phyloP scores from a whole-genome alignment of 257 asterid species.

The Penstemon barbatus region DNA sequence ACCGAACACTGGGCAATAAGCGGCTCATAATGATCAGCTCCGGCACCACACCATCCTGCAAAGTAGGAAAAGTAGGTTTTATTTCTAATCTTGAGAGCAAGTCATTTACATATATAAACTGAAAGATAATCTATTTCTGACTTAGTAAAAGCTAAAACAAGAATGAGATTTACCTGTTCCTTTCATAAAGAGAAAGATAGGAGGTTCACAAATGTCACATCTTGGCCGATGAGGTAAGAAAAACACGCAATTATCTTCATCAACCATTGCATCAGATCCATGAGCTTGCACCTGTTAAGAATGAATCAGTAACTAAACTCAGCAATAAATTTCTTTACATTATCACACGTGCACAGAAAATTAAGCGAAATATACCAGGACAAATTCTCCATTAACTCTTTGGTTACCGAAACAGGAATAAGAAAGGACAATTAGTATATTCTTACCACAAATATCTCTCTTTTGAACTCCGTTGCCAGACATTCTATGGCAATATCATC shows the following conservation, averaged over 20 bases:
- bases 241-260: conserved; percentile 89
- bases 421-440: conserved; percentile 2
- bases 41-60: conserved; percentile 96
- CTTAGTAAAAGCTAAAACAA: not conserved
- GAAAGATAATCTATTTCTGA: not conserved
- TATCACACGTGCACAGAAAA: not conserved
- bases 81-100: not conserved
- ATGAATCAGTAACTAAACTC: conserved; percentile 18
- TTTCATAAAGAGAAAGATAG: conserved; percentile 92
- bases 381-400: not conserved
- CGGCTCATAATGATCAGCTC: conserved; percentile 97
- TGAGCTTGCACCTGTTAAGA: conserved; percentile 84
- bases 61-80: conserved; percentile 9
- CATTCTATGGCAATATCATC: conserved; percentile 98
- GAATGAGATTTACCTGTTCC: conserved; percentile 69
- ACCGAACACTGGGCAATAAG: conserved; percentile 67
- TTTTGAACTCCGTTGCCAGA: conserved; percentile 86
- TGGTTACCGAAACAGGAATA: too few species aligned
- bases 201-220: conserved; percentile 79
- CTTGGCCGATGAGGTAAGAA: conserved; percentile 91
- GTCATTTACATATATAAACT: not conserved
- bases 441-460: conserved; percentile 94
- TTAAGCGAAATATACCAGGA: not conserved
- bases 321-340: conserved; percentile 11
- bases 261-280: conserved; percentile 98